Evolutionary conservation across 2,329 filamentous ascomycete genomes (phyloP), one percentile per base, ranked within the genome.

Genomic region (Amauroascus verrucosus): DNA sequence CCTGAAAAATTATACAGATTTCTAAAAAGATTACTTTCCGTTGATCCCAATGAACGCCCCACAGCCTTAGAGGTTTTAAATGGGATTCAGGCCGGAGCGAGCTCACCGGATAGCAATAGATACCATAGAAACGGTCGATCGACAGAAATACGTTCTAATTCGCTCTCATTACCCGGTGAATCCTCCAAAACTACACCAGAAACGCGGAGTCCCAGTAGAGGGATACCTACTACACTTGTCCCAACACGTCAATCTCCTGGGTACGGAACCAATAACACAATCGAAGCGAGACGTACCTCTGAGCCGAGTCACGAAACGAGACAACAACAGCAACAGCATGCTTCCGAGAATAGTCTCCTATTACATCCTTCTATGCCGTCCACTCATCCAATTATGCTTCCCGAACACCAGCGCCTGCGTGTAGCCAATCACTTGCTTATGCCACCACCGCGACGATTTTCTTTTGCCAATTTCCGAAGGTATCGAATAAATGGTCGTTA

Each of bases 1-100:
- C 93, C 93, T 0, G 78, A 88, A 4, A 85, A 87, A 66, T 78
- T 98, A 0, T 98, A 97, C 68, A 81, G 81, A 44, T 83, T 95
- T 51, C 76, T 98, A 3, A 89, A 88, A 65, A 81, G 81, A 53
- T 75, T 98, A 4, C 77, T 98, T 5, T 84, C 88, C 1, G 74
- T 94, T 11, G 78, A 90, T 55, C 88, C 91, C 0, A 72, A 75
- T 1, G 81, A 89, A 53, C 78, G 93, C 6, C 93, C 93, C 0
- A 88, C 82, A 43, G 90, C 93, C 0, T 86, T 83, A 44, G 90
- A 97, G 54, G 91, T 98, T 1, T 69, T 97, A 37, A 76, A 77
- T 8, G 86, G 82, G 1, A 87, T 95, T 68, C 84, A 85, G 60
- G 83, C 79, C 35, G 48, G 56, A 35, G 57, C 30, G 14, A 49